These are phyloP conservation scores for Benincasa hispida DNA, from an alignment of 306 rosid genomes.

Conservation along the genomic window DNA sequence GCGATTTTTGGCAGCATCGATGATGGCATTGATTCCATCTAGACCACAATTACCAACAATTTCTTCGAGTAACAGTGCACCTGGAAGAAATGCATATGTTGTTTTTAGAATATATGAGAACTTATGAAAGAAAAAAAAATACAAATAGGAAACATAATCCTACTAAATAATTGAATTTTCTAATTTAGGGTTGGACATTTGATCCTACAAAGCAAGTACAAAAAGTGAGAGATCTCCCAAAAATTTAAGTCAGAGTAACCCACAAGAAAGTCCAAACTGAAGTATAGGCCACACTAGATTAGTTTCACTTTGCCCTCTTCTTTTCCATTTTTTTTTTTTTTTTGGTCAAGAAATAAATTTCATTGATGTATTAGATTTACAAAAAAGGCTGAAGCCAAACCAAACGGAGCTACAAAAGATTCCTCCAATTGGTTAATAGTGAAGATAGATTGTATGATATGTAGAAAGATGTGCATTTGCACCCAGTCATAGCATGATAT, in stretches of 20 bases:
- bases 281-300: not conserved
- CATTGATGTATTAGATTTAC: too few relatives aligned
- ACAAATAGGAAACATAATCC: not conserved
- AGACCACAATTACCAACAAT: constrained; percentile 40
- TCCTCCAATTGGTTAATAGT: too few relatives aligned
- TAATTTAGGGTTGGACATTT: not conserved
- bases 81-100: constrained; percentile 19
- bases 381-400: too few relatives aligned
- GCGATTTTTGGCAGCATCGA: constrained; percentile 50
- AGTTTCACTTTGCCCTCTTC: not conserved
- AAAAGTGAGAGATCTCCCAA: not conserved
- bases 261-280: not conserved
- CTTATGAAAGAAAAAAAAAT: not conserved
- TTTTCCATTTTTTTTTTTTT: too few relatives aligned
- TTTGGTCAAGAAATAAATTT: too few relatives aligned
- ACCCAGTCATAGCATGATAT: too few relatives aligned
- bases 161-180: not conserved
- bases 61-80: constrained; percentile 80
- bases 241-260: not conserved
- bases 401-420: too few relatives aligned
- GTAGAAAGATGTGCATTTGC: too few relatives aligned
- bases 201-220: not conserved
- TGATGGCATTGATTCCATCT: constrained; percentile 56
- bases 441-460: too few relatives aligned
- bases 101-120: constrained; percentile 3